These are phyloP conservation scores for Trichocomaceae sp. DNA, from an alignment of 2,329 filamentous ascomycete species.

Conservation along the genomic window DNA sequence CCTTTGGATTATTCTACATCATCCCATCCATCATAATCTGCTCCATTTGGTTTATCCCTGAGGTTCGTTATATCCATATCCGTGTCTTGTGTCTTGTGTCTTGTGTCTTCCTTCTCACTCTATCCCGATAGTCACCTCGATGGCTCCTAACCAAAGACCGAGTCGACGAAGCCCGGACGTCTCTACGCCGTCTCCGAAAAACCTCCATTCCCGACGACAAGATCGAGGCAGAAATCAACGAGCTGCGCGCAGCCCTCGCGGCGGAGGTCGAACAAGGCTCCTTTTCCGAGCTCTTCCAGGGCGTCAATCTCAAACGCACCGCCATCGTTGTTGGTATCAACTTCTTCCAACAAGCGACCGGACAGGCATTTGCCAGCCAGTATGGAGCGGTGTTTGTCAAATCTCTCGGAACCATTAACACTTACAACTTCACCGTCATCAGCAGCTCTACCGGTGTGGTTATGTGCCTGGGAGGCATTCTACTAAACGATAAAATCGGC, in stretches of 20 bases:
- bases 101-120: conserved; percentile 30
- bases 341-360: not conserved
- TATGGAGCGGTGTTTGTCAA: conserved; percentile 18
- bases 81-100: conserved; percentile 10
- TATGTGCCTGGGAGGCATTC: not conserved
- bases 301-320: not conserved
- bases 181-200: not conserved
- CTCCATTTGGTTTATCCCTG: not conserved
- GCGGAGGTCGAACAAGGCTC: not conserved
- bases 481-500: not conserved
- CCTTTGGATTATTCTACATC: not conserved
- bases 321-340: not conserved
- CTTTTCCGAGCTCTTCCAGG: not conserved
- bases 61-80: conserved; percentile 30
- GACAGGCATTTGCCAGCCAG: not conserved
- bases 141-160: not conserved
- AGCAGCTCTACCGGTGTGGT: not conserved
- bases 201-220: not conserved
- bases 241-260: not conserved
- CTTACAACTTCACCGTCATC: conserved; percentile 17
- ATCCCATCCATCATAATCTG: not conserved
- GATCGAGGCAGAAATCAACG: not conserved
- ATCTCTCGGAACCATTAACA: conserved; percentile 19
- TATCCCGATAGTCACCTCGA: conserved; percentile 38
- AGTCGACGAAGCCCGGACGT: not conserved